Percentiles rank a stretch among this genome's conserved stretches.
Conservation (phyloP, 441 rosid genomes). For the Pelargonium exstipulatum region DNA sequence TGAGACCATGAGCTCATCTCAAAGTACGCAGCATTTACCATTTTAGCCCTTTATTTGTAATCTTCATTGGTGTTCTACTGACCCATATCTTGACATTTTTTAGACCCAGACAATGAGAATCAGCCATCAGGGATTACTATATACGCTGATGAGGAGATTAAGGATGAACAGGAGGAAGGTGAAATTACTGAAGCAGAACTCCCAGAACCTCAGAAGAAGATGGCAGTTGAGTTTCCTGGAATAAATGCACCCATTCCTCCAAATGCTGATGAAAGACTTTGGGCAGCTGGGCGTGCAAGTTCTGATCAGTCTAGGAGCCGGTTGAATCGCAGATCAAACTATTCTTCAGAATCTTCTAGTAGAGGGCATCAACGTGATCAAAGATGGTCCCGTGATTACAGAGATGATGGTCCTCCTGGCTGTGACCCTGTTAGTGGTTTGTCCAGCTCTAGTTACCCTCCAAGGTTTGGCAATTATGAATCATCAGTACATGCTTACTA, state of each 20-base stretch:
- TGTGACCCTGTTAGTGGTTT: slow-evolving; percentile 33
- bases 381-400: slow-evolving; percentile 34
- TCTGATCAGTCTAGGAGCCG: slow-evolving; percentile 33
- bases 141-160: slow-evolving; percentile 53
- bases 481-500: slow-evolving; percentile 20
- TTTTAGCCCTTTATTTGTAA: background rate
- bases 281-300: slow-evolving; percentile 51
- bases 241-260: slow-evolving; percentile 79
- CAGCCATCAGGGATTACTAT: slow-evolving; percentile 76
- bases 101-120: slow-evolving; percentile 58
- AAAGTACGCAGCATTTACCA: background rate
- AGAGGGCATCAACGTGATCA: slow-evolving; percentile 41
- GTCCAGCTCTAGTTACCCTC: slow-evolving; percentile 47
- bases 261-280: slow-evolving; percentile 58
- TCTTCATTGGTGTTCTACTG: background rate
- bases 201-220: slow-evolving; percentile 46
- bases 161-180: slow-evolving; percentile 79
- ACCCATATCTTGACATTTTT: slow-evolving; percentile 20
- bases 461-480: slow-evolving; percentile 44
- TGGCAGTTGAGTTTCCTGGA: slow-evolving; percentile 71
- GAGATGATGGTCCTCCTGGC: slow-evolving; percentile 50
- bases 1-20: background rate
- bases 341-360: slow-evolving; percentile 36
- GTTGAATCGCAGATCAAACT: slow-evolving; percentile 27
- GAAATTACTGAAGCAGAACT: slow-evolving; percentile 45